Conservation (phyloP, 192 early-diverging fungal genomes). For the Phycomyces blakesleeanus region DNA sequence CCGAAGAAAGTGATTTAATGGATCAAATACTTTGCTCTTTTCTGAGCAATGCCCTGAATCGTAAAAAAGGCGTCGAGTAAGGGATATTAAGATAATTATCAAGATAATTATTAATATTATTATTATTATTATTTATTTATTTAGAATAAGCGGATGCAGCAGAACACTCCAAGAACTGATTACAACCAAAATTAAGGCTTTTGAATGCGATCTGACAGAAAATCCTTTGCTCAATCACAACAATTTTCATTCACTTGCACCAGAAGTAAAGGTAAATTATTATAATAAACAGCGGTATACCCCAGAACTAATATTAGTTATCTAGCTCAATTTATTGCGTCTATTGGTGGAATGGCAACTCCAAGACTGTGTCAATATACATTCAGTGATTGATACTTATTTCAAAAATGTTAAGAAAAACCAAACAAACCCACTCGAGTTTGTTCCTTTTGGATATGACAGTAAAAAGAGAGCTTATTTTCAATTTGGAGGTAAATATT, state of each 20-base stretch:
- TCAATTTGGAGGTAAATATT: constrained; percentile 30
- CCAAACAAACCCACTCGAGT: constrained; percentile 19
- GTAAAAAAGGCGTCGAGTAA: constrained; percentile 27
- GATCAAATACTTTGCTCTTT: constrained; percentile 17
- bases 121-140: background rate
- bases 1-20: constrained; percentile 7
- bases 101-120: background rate
- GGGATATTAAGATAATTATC: background rate
- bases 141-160: background rate
- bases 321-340: constrained; percentile 23
- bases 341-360: constrained; percentile 32
- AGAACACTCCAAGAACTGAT: constrained; percentile 16
- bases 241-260: constrained; percentile 16
- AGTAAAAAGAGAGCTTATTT: constrained; percentile 29
- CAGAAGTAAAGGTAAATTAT: constrained; percentile 26
- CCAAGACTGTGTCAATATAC: constrained; percentile 23
- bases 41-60: constrained; percentile 21
- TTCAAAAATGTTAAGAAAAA: background rate
- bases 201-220: constrained; percentile 18
- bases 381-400: constrained; percentile 9
- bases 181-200: constrained; percentile 14
- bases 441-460: constrained; percentile 20
- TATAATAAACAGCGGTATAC: background rate
- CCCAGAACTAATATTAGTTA: background rate
- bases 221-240: constrained; percentile 17